Percentiles rank a stretch among this genome's conserved stretches.
Conservation (phyloP, 305 asterid genomes). For the Nicotiana rustica region DNA sequence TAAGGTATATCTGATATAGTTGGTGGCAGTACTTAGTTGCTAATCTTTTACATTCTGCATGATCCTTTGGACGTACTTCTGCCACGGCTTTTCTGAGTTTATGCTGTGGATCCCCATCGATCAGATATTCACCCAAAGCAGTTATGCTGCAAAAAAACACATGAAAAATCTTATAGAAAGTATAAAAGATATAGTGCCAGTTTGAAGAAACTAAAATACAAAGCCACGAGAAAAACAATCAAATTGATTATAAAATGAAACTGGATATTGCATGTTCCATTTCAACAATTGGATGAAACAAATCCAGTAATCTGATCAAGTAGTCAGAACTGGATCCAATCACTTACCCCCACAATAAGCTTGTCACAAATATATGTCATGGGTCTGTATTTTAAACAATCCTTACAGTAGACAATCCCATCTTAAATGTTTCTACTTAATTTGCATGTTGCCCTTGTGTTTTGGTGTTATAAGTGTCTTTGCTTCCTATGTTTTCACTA, state of each 20-base stretch:
- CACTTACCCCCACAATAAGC: not conserved
- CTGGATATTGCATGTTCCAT: conserved; percentile 2
- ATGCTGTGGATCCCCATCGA: conserved; percentile 42
- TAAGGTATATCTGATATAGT: conserved; percentile 48
- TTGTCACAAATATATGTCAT: not conserved
- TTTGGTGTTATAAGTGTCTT: not conserved
- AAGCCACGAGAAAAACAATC: not conserved
- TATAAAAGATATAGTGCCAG: not conserved
- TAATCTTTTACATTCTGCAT: conserved; percentile 41
- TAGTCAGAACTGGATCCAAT: conserved; percentile 18
- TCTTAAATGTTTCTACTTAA: conserved; percentile 12
- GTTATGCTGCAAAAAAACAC: conserved; percentile 38
- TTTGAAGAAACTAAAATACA: not conserved
- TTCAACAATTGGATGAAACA: conserved; percentile 4
- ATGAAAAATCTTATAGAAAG: not conserved
- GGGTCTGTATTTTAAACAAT: conserved; percentile 2
- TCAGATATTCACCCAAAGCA: conserved; percentile 47
- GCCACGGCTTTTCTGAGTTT: conserved; percentile 46
- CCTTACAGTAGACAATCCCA: conserved; percentile 2
- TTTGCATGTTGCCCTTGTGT: conserved; percentile 8
- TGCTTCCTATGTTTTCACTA: conserved; percentile 17
- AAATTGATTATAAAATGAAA: not conserved
- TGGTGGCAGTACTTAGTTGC: conserved; percentile 40
- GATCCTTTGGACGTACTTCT: conserved; percentile 44
- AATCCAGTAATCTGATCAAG: conserved; percentile 12